Base-by-base conservation (phyloP, 2,329 filamentous ascomycete genomes). In the Pleurostoma richardsiae region DNA sequence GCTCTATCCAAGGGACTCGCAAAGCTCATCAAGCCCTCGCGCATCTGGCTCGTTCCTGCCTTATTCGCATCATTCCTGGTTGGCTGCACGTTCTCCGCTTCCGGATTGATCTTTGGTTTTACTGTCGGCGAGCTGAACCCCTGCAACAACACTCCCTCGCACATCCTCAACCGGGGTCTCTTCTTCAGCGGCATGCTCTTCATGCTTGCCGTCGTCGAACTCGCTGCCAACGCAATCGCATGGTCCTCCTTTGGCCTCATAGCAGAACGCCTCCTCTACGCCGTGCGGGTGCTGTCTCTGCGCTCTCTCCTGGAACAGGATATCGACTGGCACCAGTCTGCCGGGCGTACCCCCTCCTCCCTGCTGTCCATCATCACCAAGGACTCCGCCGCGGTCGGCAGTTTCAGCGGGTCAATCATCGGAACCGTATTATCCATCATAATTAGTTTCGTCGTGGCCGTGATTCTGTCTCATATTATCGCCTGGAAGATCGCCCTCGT, bases 401-500 rank as follows among this genome's bases (percentile, higher is more conserved):
- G 82, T 1, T 74, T 90, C 52, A 86, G 80, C 46, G 86, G 86
- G 7, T 85, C 82, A 4, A 83, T 87, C 38, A 72, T 89, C 46
- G 85, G 86, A 5, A 86, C 82, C 0, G 66, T 87, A 26, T 80
- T 88, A 48, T 82, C 84, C 0, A 84, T 87, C 27, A 54, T 77
- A 3, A 75, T 89, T 51, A 88, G 86, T 60, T 79, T 89, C 29
- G 52, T 88, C 11, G 80, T 77, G 0, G 84, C 82, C 2, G 82
- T 89, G 46, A 78, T 86, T 30, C 59, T 90, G 7, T 81, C 85
- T 0, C 83, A 87, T 51, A 79, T 88, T 40, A 72, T 90, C 41
- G 83, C 83, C 3, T 90, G 86, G 87, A 85, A 81, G 57, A 88
- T 90, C 50, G 85, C 85, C 1, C 65, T 90, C 10, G 86, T 90